Evolutionary conservation across 306 rosid species (phyloP).

Genomic region (Castanopsis chinensis): DNA sequence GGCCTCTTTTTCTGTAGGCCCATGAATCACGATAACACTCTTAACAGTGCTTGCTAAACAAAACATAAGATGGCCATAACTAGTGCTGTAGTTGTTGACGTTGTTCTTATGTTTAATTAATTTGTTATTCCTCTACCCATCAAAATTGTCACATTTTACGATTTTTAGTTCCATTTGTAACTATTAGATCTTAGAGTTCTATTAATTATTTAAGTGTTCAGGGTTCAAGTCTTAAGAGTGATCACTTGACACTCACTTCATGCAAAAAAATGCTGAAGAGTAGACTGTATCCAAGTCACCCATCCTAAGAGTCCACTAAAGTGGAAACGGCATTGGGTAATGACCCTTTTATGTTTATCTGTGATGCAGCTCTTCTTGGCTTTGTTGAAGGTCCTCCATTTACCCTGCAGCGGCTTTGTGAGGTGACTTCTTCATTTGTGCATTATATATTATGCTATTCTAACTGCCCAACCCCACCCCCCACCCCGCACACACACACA

Average conservation of each 20-base stretch:
- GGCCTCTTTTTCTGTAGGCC: neutral
- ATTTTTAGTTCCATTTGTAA: neutral
- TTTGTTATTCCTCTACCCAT: neutral
- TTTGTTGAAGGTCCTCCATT: slow-evolving; percentile 95
- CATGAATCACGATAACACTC: neutral
- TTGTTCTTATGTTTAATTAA: neutral
- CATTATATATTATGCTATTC: neutral
- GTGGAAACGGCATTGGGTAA: neutral
- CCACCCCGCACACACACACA: neutral
- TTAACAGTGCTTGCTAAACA: neutral
- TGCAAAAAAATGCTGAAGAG: neutral
- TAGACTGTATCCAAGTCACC: no score
- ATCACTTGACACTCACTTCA: neutral
- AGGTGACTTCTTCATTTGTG: slow-evolving; percentile 41
- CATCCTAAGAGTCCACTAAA: no score
- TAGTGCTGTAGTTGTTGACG: neutral
- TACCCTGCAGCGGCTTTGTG: slow-evolving; percentile 92
- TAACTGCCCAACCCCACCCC: neutral
- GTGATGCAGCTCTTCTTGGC: slow-evolving; percentile 60
- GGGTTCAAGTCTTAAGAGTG: neutral
- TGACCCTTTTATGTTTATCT: slow-evolving; percentile 21
- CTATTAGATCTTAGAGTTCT: neutral
- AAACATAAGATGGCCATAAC: neutral
- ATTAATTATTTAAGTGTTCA: neutral
- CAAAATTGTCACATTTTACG: neutral